Evolutionary conservation across 108 stramenopile species (phyloP).

Genomic region (Skeletonema tropicum): DNA sequence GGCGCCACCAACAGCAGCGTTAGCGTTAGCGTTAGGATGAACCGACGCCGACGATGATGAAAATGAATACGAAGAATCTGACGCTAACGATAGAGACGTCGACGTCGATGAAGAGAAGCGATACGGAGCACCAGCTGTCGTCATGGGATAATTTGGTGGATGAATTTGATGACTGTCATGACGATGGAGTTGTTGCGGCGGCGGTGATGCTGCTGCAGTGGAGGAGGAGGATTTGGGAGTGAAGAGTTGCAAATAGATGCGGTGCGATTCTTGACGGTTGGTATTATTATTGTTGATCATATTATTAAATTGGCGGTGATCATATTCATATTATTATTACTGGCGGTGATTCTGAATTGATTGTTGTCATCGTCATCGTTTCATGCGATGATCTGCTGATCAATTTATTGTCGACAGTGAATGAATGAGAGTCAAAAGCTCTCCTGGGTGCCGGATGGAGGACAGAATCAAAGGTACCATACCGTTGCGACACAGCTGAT

Average conservation of each 20-base stretch:
- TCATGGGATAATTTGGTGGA: slow-evolving; percentile 42
- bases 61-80: slow-evolving; percentile 25
- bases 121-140: slow-evolving; percentile 26
- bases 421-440: no score
- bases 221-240: slow-evolving; percentile 17
- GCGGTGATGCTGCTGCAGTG: neutral
- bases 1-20: neutral
- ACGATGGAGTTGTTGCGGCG: slow-evolving; percentile 19
- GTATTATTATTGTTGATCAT: no score
- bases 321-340: no score
- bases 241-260: slow-evolving; percentile 53
- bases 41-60: slow-evolving; percentile 39
- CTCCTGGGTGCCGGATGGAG: no score
- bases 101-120: slow-evolving; percentile 29
- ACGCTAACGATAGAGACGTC: slow-evolving; percentile 23
- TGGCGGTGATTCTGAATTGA: no score
- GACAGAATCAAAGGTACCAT: no score
- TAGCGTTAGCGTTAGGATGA: neutral
- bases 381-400: no score
- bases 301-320: no score
- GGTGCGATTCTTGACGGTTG: slow-evolving; percentile 46
- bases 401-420: no score
- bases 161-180: slow-evolving; percentile 42
- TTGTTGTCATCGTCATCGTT: no score
- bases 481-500: no score